These are phyloP conservation scores for Curvularia sp. DNA, from an alignment of 2,329 filamentous ascomycete species.

Conservation along the genomic window DNA sequence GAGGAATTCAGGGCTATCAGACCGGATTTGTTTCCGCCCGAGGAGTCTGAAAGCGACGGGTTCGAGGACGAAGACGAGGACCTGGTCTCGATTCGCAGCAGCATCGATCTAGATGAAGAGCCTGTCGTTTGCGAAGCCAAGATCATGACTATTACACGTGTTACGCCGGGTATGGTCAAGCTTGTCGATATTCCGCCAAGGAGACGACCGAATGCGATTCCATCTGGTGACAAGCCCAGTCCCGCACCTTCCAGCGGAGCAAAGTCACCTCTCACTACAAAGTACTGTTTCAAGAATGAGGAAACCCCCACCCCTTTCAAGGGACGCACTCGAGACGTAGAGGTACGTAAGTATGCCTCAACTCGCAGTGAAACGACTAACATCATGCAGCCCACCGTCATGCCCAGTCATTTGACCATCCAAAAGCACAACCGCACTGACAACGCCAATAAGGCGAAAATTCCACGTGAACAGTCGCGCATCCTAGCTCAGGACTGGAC, in stretches of 20 bases:
- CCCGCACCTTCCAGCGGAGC: background rate
- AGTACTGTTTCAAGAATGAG: constrained; percentile 8
- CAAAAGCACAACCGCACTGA: constrained; percentile 4
- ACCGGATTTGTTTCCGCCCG: background rate
- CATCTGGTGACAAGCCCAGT: background rate
- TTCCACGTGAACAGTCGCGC: constrained; percentile 21
- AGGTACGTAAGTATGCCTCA: constrained; percentile 9
- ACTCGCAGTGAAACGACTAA: constrained; percentile 1
- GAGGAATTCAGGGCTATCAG: constrained; percentile 6
- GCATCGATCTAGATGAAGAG: constrained; percentile 32
- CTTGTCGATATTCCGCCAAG: constrained; percentile 29
- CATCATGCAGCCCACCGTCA: constrained; percentile 1
- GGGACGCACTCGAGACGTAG: constrained; percentile 4
- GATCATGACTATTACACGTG: constrained; percentile 16
- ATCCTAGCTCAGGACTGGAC: constrained; percentile 29
- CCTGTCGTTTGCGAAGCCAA: constrained; percentile 25
- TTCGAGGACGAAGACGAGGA: constrained; percentile 20
- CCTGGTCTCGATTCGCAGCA: constrained; percentile 21
- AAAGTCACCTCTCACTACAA: constrained; percentile 1
- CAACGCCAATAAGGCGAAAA: constrained; percentile 18
- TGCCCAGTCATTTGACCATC: background rate
- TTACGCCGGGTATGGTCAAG: constrained; percentile 30
- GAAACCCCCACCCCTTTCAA: constrained; percentile 6
- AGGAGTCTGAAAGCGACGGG: background rate
- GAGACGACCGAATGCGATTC: constrained; percentile 12